Percentiles rank a stretch among this genome's conserved stretches.
phyloP scores from a whole-genome alignment of 225 moss, liverwort and hornwort genomes.

The Pleurozium schreberi region DNA sequence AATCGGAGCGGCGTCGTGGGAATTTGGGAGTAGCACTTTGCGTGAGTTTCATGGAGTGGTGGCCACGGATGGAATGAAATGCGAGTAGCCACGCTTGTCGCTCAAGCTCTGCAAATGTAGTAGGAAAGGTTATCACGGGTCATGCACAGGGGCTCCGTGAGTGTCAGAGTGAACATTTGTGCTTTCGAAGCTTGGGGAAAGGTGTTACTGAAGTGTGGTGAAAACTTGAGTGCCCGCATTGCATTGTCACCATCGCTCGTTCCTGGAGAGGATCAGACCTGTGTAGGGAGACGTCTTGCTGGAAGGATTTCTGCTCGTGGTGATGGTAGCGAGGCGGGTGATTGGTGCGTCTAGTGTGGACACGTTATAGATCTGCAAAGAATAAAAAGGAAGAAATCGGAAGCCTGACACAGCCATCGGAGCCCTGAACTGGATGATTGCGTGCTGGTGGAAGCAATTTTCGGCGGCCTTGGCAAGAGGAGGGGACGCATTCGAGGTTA shows the following conservation, averaged over 20 bases:
- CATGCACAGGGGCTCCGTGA: conserved; percentile 23
- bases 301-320: background rate
- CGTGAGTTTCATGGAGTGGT: conserved; percentile 5
- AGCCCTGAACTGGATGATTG: conserved; percentile 19
- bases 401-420: background rate
- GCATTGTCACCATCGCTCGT: background rate
- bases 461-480: background rate
- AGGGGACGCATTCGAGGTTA: background rate
- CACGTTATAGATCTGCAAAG: background rate
- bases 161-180: background rate
- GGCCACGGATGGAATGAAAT: conserved; percentile 23
- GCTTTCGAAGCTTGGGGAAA: background rate
- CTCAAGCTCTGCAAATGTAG: conserved; percentile 40
- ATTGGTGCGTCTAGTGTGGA: background rate
- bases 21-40: background rate
- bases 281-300: no score
- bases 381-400: background rate
- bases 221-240: background rate
- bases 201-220: background rate
- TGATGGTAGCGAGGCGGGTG: background rate
- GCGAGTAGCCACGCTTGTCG: background rate
- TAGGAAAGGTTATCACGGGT: conserved; percentile 3
- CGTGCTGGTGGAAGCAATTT: conserved; percentile 1
- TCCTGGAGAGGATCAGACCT: background rate
- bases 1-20: background rate